Conservation (phyloP, 2,329 filamentous ascomycete species). For the Talaromyces rugulosus region DNA sequence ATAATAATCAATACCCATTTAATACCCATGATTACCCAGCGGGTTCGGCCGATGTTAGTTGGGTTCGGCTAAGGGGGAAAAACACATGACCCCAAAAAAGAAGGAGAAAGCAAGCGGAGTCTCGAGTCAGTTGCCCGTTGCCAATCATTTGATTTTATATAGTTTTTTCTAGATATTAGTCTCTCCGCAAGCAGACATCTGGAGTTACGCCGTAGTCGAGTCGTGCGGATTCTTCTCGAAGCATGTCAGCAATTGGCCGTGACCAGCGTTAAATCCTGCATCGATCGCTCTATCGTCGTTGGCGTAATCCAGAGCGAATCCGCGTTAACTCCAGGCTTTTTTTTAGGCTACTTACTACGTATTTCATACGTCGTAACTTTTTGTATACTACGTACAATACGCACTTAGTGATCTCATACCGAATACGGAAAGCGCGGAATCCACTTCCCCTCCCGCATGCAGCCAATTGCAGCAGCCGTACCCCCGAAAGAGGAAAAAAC, state of each 20-base stretch:
- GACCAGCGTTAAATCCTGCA: neutral
- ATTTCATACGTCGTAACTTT: no score
- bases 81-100: neutral
- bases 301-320: neutral
- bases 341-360: neutral
- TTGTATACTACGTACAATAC: no score
- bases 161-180: neutral
- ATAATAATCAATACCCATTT: neutral
- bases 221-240: neutral
- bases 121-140: neutral
- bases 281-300: neutral
- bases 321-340: neutral
- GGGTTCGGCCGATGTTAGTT: neutral
- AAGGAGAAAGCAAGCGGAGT: neutral
- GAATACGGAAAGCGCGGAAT: neutral
- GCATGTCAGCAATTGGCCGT: neutral
- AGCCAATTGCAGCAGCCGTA: neutral
- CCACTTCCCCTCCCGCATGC: neutral
- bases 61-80: neutral
- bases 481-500: neutral
- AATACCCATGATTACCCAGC: neutral
- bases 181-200: neutral
- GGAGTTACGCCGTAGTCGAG: no score
- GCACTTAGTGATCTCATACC: neutral
- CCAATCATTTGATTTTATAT: neutral